Percentiles rank a stretch among this genome's conserved stretches.
Evolutionary conservation across 2,329 filamentous ascomycete genomes (phyloP).

Genomic region (Monilinia fructicola): DNA sequence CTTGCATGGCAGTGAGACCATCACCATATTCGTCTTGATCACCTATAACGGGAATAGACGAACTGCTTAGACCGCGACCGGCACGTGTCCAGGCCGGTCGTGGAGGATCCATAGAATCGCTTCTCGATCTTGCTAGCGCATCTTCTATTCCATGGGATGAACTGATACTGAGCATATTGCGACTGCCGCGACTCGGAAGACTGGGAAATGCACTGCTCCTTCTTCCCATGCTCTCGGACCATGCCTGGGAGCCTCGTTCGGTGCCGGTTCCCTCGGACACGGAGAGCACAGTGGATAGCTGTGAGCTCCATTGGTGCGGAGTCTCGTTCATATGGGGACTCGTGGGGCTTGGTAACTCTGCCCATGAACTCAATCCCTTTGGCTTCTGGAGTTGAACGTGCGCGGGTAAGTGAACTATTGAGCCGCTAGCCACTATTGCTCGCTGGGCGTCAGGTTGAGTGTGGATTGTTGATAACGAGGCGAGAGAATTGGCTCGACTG

Average conservation of each 20-base stretch:
- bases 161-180: slow-evolving; percentile 57
- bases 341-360: slow-evolving; percentile 36
- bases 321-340: slow-evolving; percentile 48
- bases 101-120: slow-evolving; percentile 51
- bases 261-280: slow-evolving; percentile 56
- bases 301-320: slow-evolving; percentile 62
- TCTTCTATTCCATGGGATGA: slow-evolving; percentile 45
- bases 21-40: slow-evolving; percentile 65
- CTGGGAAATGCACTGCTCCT: slow-evolving; percentile 51
- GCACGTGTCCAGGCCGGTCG: slow-evolving; percentile 45
- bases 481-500: slow-evolving; percentile 51
- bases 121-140: slow-evolving; percentile 26
- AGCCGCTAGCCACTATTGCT: slow-evolving; percentile 36
- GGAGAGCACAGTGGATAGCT: slow-evolving; percentile 63
- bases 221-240: slow-evolving; percentile 44
- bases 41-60: slow-evolving; percentile 49
- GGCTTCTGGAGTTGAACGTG: slow-evolving; percentile 26
- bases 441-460: slow-evolving; percentile 38
- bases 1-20: slow-evolving; percentile 59
- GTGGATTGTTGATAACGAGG: slow-evolving; percentile 56
- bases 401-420: slow-evolving; percentile 35
- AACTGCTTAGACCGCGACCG: slow-evolving; percentile 40
- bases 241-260: slow-evolving; percentile 48
- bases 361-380: slow-evolving; percentile 40
- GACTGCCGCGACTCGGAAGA: slow-evolving; percentile 47